Conservation (phyloP, 768 basidiomycete genomes). For the Filobasidium floriforme region DNA sequence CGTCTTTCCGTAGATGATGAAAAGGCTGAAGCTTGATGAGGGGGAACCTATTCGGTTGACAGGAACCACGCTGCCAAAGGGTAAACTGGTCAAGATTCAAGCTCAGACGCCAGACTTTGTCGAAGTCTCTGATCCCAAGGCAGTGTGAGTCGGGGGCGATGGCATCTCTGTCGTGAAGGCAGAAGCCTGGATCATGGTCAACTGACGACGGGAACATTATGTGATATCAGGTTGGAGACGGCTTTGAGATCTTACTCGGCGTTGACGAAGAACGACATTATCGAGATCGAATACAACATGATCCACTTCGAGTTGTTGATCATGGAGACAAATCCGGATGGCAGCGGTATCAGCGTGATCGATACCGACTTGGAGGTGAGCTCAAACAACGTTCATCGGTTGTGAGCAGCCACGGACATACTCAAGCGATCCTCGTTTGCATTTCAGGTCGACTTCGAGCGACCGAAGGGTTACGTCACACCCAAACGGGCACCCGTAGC, state of each 20-base stretch:
- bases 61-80: constrained; percentile 78
- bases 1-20: constrained; percentile 68
- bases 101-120: constrained; percentile 91
- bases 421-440: not conserved
- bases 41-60: constrained; percentile 92
- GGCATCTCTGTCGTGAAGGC: not conserved
- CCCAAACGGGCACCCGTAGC: constrained; percentile 66
- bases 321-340: constrained; percentile 79
- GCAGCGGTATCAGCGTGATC: constrained; percentile 75
- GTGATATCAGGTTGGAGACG: constrained; percentile 68
- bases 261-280: constrained; percentile 89
- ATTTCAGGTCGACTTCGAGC: constrained; percentile 73
- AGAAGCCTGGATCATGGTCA: no score
- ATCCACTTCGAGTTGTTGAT: constrained; percentile 91
- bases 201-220: no score
- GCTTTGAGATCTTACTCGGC: constrained; percentile 86
- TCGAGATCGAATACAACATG: constrained; percentile 94
- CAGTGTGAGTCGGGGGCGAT: constrained; percentile 65
- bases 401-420: not conserved
- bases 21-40: constrained; percentile 81
- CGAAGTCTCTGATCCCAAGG: constrained; percentile 94
- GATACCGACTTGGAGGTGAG: constrained; percentile 83
- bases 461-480: constrained; percentile 78
- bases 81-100: constrained; percentile 92
- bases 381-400: not conserved